Evolutionary conservation across 306 rosid species (phyloP).

Genomic region (Coriaria nepalensis): DNA sequence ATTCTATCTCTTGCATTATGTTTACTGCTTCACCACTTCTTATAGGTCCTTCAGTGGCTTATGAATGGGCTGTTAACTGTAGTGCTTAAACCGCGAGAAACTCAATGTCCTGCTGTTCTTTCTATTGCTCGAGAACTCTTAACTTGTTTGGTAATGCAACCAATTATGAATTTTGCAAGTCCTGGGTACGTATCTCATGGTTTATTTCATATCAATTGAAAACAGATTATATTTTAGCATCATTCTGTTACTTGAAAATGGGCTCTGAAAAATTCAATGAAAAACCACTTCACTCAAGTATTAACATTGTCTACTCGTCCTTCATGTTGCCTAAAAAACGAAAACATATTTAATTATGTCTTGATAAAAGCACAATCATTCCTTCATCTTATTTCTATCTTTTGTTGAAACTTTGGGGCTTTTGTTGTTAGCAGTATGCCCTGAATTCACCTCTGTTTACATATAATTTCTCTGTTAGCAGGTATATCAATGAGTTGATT

Average conservation of each 20-base stretch:
- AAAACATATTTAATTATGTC: too few species aligned
- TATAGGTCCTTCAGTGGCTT: conserved; percentile 72
- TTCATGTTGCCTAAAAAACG: too few species aligned
- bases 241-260: too few species aligned
- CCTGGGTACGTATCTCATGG: conserved; percentile 71
- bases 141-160: conserved; percentile 84
- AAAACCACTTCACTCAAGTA: too few species aligned
- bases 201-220: not conserved
- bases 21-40: conserved; percentile 20
- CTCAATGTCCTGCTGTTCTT: conserved; percentile 67
- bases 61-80: conserved; percentile 76
- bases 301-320: too few species aligned
- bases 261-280: too few species aligned
- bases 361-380: too few species aligned
- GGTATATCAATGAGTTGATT: conserved; percentile 78
- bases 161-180: conserved; percentile 76
- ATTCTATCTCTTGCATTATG: conserved; percentile 17
- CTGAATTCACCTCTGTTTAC: not conserved
- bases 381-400: too few species aligned
- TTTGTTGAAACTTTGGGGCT: too few species aligned
- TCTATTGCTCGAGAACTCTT: conserved; percentile 80
- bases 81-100: conserved; percentile 73
- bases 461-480: conserved; percentile 25
- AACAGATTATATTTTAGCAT: too few species aligned
- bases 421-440: too few species aligned